A percentile compares a stretch with the other conserved stretches of the same genome.
Evolutionary conservation across 495 filamentous ascomycete species (phyloP).

Genomic region (Sordaria brevicollis): DNA sequence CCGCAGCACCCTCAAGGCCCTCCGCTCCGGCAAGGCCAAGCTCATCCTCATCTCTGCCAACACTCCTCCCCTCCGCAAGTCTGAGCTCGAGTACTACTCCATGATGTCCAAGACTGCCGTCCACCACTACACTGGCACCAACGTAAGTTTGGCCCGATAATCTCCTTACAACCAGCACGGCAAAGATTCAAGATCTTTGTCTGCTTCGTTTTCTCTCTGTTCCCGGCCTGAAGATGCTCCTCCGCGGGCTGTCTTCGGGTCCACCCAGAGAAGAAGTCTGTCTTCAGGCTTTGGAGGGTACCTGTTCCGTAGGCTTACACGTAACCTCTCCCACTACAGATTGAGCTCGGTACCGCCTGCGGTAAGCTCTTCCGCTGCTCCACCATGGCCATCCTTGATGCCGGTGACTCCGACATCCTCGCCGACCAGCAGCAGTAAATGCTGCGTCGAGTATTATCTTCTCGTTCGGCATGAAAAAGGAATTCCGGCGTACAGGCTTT

Average conservation of each 20-base stretch:
- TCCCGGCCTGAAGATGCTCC: conserved; percentile 3
- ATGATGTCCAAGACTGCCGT: conserved; percentile 91
- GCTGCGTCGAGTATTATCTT: conserved; percentile 11
- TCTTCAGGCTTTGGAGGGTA: conserved; percentile 75
- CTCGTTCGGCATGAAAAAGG: conserved; percentile 13
- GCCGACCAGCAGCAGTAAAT: conserved; percentile 52
- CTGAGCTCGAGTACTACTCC: conserved; percentile 84
- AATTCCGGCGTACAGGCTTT: conserved; percentile 33
- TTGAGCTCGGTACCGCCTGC: conserved; percentile 83
- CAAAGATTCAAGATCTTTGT: background rate
- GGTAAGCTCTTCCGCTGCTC: conserved; percentile 55
- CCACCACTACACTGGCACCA: conserved; percentile 95
- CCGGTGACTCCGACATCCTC: conserved; percentile 97
- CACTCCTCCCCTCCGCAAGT: conserved; percentile 91
- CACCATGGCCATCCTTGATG: conserved; percentile 91
- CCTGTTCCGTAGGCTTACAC: conserved; percentile 40
- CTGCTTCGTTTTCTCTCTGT: conserved; percentile 4
- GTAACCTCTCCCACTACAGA: conserved; percentile 42
- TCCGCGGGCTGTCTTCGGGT: conserved; percentile 16
- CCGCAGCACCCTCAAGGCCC: conserved; percentile 91
- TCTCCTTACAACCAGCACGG: conserved; percentile 8
- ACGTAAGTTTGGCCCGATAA: conserved; percentile 57
- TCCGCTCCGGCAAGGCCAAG: conserved; percentile 78
- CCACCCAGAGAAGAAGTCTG: conserved; percentile 73
- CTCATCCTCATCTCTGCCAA: conserved; percentile 71